Evolutionary conservation across 257 asterid species (phyloP), one percentile per base, ranked within the genome.

Genomic region (Solanum phureja): DNA sequence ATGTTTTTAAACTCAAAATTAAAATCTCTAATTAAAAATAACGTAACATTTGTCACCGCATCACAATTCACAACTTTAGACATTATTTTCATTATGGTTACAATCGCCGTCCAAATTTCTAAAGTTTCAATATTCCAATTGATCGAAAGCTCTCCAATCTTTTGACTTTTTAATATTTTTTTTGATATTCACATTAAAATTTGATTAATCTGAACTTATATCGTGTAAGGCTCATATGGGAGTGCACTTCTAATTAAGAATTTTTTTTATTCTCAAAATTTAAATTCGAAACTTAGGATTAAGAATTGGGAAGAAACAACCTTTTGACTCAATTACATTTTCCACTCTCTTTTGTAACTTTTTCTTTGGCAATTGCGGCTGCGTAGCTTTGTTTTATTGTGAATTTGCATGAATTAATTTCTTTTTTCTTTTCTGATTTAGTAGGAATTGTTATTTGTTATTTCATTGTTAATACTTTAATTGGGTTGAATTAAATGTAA

Each of bases 271-370:
- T 14, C 3, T 6, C 1, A 56, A 56, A 56, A 56, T 19, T 18
- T 18, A 7, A 56, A 56, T 18, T 56, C 3, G 0, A 56, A 19
- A 56, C 1, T 18, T 18, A 0, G 3, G 0, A 56, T 56, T 19
- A 56, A 56, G 1, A 19, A 49, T 49, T 49, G 6, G 7, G 21
- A 19, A 19, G 24, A 56, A 49, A 56, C 11, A 56, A 56, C 64
- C n/a, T 42, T 77, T 77, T 13, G 37, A 42, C 84, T 42, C 27
- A 77, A 42, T 24, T 77, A 42, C 60, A 77, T 44, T 42, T 77
- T 1, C 14, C 23, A 19, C 83, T 49, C 31, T 74, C 49, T 37
- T 73, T 37, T 74, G 49, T 37, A 74, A n/a, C 83, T 5, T 76
- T 38, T 76, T 23, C 1, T 38, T 76, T 38, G 21, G 58, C 83